phyloP scores from a whole-genome alignment of 768 basidiomycete genomes.

The Cyathus striatus region DNA sequence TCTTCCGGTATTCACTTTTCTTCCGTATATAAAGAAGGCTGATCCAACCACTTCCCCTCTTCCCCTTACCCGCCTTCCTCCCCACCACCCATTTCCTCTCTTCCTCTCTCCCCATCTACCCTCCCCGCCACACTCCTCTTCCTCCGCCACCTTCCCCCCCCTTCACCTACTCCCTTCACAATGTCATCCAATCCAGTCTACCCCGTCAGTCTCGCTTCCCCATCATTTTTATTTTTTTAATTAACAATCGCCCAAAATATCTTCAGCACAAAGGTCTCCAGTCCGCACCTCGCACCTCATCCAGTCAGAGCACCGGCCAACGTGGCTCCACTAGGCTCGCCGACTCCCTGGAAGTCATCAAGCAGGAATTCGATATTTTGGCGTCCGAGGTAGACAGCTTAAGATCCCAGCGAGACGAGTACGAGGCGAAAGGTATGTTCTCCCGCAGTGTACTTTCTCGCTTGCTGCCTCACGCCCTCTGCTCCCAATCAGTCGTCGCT shows the following conservation, averaged over 20 bases:
- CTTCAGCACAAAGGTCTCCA: conserved; percentile 4
- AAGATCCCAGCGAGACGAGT: conserved; percentile 73
- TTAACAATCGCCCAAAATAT: background rate
- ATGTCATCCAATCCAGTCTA: conserved; percentile 23
- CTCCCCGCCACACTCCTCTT: background rate
- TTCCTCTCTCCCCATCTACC: no score
- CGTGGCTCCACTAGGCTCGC: conserved; percentile 35
- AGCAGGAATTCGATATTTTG: conserved; percentile 74
- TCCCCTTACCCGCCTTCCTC: conserved; percentile 10
- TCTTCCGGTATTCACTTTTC: conserved; percentile 17
- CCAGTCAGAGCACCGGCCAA: conserved; percentile 22
- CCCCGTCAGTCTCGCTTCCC: conserved; percentile 14
- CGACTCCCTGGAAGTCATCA: conserved; percentile 73
- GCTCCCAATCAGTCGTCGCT: conserved; percentile 40
- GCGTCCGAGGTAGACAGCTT: conserved; percentile 55
- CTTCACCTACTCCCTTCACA: conserved; percentile 5
- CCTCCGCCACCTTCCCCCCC: conserved; percentile 4
- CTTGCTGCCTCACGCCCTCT: background rate
- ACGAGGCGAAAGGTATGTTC: conserved; percentile 68
- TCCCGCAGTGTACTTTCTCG: background rate
- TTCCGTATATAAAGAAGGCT: conserved; percentile 19
- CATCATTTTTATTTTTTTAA: background rate
- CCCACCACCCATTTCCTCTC: no score
- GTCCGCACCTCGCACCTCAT: conserved; percentile 4
- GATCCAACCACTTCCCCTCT: conserved; percentile 14